These are phyloP conservation scores for Daldinia sp. DNA, from an alignment of 2,329 filamentous ascomycete genomes.

Conservation along the genomic window DNA sequence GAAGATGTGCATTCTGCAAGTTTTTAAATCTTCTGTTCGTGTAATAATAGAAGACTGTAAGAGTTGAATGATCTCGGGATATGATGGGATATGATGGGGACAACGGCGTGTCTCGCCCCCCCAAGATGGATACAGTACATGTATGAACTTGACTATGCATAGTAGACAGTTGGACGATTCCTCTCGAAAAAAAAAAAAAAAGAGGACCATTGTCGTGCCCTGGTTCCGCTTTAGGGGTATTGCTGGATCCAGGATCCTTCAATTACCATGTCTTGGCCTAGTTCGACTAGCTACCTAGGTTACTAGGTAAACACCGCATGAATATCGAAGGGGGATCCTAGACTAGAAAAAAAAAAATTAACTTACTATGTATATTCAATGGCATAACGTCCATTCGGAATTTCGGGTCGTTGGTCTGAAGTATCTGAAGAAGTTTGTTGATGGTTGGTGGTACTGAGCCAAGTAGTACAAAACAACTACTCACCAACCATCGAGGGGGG, in stretches of 20 bases:
- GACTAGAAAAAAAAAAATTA: conserved; percentile 7
- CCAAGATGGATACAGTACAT: conserved; percentile 25
- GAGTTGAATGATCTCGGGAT: conserved; percentile 27
- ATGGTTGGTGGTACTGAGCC: not conserved
- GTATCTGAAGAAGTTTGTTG: conserved; percentile 11
- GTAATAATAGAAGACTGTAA: conserved; percentile 18
- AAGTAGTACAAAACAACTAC: conserved; percentile 1
- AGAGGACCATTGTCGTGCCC: conserved; percentile 30
- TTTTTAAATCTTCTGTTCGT: conserved; percentile 12
- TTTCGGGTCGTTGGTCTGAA: conserved; percentile 28
- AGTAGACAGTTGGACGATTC: conserved; percentile 12
- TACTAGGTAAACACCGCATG: conserved; percentile 5
- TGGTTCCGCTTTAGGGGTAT: conserved; percentile 39
- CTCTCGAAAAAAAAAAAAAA: conserved; percentile 17
- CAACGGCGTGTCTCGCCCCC: conserved; percentile 19
- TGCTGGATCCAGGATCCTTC: conserved; percentile 41
- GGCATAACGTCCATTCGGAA: conserved; percentile 29
- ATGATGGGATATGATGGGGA: conserved; percentile 26
- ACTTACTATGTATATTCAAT: conserved; percentile 3
- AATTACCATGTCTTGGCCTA: conserved; percentile 40
- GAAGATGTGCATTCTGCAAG: conserved; percentile 27
- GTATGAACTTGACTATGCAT: conserved; percentile 16
- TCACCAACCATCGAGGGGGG: conserved; percentile 13
- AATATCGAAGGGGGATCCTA: conserved; percentile 32
- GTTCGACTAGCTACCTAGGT: conserved; percentile 23